Percentiles rank a stretch among this genome's conserved stretches.
Evolutionary conservation across 2,329 filamentous ascomycete species (phyloP).

Genomic region (Uncinocarpus reesii): DNA sequence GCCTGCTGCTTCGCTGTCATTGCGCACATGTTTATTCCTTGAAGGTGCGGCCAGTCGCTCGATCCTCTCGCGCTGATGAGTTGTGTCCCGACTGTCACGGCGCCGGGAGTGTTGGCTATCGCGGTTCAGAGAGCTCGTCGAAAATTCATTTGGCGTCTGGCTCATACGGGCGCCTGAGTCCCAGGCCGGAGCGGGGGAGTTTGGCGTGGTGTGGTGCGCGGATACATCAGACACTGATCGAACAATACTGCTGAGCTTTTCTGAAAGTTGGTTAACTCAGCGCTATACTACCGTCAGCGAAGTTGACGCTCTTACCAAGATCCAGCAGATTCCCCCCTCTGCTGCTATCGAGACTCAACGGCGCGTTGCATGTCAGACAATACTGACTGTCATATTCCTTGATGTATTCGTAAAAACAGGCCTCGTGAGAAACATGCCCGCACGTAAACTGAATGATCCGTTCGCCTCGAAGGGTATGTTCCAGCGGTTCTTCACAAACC

Average conservation of each 20-base stretch:
- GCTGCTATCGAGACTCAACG: slow-evolving; percentile 82
- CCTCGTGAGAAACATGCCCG: slow-evolving; percentile 93
- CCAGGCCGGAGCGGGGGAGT: slow-evolving; percentile 58
- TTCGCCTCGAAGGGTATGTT: slow-evolving; percentile 89
- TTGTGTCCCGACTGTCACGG: slow-evolving; percentile 35
- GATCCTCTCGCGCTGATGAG: slow-evolving; percentile 36
- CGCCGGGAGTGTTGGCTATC: slow-evolving; percentile 25
- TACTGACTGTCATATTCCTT: slow-evolving; percentile 88
- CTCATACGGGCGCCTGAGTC: slow-evolving; percentile 30
- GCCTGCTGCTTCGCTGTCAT: slow-evolving; percentile 67
- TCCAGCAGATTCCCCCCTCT: slow-evolving; percentile 86
- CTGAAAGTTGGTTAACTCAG: slow-evolving; percentile 38
- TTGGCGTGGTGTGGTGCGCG: slow-evolving; percentile 38
- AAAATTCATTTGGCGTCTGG: slow-evolving; percentile 27
- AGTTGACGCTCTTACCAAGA: slow-evolving; percentile 59
- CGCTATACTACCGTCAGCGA: too few relatives aligned
- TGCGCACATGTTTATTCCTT: slow-evolving; percentile 53
- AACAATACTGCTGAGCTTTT: slow-evolving; percentile 90
- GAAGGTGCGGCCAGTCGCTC: slow-evolving; percentile 36
- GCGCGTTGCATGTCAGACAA: slow-evolving; percentile 87
- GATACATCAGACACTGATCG: slow-evolving; percentile 66
- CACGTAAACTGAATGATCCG: slow-evolving; percentile 92
- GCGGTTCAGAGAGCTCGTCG: slow-evolving; percentile 16
- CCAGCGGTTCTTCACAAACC: slow-evolving; percentile 90
- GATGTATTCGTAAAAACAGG: slow-evolving; percentile 98